Evolutionary conservation across 352 stramenopile species (phyloP).

Genomic region (Pythium sukuiense): DNA sequence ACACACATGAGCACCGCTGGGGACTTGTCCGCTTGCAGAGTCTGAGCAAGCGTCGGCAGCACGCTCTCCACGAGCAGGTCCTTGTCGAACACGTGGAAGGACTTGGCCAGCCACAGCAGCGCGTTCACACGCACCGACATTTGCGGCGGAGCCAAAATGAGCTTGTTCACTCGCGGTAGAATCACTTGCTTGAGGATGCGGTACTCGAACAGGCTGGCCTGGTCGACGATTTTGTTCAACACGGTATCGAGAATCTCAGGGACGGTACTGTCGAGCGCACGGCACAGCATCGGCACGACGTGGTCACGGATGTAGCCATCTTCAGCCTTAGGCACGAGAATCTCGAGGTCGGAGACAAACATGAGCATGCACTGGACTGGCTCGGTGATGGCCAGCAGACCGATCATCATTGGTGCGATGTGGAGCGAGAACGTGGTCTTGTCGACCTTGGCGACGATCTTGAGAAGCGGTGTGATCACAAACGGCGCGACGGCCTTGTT

Average conservation of each 20-base stretch:
- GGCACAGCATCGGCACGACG: constrained; percentile 86
- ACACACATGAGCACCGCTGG: constrained; percentile 88
- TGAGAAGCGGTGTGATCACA: constrained; percentile 85
- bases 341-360: constrained; percentile 86
- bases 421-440: constrained; percentile 80
- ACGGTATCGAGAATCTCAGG: constrained; percentile 87
- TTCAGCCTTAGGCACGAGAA: constrained; percentile 81
- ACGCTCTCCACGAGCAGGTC: constrained; percentile 84
- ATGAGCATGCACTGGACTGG: constrained; percentile 90
- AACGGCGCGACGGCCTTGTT: constrained; percentile 88
- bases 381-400: constrained; percentile 79
- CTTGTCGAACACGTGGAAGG: constrained; percentile 89
- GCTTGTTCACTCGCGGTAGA: constrained; percentile 80
- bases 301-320: constrained; percentile 89
- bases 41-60: constrained; percentile 71
- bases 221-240: constrained; percentile 87
- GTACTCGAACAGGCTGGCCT: constrained; percentile 87
- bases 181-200: constrained; percentile 88
- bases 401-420: constrained; percentile 82
- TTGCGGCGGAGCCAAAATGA: constrained; percentile 83
- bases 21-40: constrained; percentile 77
- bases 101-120: constrained; percentile 84
- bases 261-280: constrained; percentile 79
- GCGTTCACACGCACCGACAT: constrained; percentile 85
- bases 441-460: constrained; percentile 87